Percentiles rank a stretch among this genome's conserved stretches.
Evolutionary conservation across 2,329 filamentous ascomycete genomes (phyloP).

Genomic region (Hymenoscyphus fraxineus): DNA sequence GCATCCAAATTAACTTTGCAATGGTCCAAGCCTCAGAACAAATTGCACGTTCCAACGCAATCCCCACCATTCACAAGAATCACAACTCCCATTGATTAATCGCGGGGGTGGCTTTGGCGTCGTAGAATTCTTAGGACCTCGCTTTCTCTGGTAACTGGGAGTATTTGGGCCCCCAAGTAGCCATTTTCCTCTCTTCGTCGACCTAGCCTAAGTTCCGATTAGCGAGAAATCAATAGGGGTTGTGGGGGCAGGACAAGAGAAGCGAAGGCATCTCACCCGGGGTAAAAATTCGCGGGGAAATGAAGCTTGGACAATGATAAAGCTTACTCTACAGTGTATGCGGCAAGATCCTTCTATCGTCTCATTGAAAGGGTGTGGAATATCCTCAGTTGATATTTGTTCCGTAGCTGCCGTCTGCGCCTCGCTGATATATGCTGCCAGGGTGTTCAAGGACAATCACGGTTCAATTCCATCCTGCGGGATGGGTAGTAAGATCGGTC

Average conservation of each 20-base stretch:
- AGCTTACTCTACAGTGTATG: slow-evolving; percentile 25
- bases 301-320: neutral
- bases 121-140: slow-evolving; percentile 45
- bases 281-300: neutral
- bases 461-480: slow-evolving; percentile 6
- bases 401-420: neutral
- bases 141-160: slow-evolving; percentile 38
- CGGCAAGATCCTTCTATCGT: slow-evolving; percentile 18
- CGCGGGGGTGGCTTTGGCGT: slow-evolving; percentile 46
- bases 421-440: neutral
- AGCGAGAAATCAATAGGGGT: neutral
- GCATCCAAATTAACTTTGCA: neutral
- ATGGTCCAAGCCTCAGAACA: neutral
- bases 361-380: slow-evolving; percentile 1
- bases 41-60: neutral
- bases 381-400: slow-evolving; percentile 1
- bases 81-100: slow-evolving; percentile 44
- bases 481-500: slow-evolving; percentile 8
- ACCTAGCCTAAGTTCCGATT: neutral
- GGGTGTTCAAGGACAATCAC: slow-evolving; percentile 1
- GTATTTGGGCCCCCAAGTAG: slow-evolving; percentile 46
- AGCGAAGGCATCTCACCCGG: neutral
- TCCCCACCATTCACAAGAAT: neutral
- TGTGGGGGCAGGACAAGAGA: neutral
- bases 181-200: slow-evolving; percentile 38